phyloP scores from a whole-genome alignment of 495 filamentous ascomycete species.

The Penicillium simplicissimum region DNA sequence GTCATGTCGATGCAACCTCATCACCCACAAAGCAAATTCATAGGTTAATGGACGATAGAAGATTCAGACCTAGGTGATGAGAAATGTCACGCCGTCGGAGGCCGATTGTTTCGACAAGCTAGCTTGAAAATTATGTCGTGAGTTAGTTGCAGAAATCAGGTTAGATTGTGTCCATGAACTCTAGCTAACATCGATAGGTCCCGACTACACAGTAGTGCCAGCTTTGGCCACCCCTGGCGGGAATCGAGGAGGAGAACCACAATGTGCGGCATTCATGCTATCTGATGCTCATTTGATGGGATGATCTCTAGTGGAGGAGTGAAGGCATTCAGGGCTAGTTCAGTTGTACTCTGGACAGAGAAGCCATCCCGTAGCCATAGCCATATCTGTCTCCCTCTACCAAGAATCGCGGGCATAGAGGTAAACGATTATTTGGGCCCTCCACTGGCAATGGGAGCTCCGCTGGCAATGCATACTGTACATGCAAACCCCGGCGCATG shows the following conservation, averaged over 20 bases:
- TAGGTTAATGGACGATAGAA: background rate
- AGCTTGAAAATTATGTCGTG: background rate
- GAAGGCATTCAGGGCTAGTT: background rate
- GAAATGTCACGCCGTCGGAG: constrained; percentile 21
- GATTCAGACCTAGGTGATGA: background rate
- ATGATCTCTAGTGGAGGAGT: background rate
- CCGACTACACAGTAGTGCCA: constrained; percentile 1
- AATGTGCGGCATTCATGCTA: background rate
- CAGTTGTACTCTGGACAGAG: background rate
- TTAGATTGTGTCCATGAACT: background rate
- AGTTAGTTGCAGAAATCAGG: constrained; percentile 8
- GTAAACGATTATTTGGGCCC: background rate
- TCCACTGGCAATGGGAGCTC: background rate
- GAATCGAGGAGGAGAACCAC: background rate
- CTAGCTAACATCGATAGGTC: constrained; percentile 6
- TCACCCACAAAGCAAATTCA: background rate
- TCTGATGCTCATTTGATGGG: constrained; percentile 1
- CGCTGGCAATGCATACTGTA: background rate
- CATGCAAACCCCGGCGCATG: background rate
- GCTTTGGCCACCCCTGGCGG: background rate
- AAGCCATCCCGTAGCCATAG: background rate
- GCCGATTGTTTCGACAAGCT: constrained; percentile 10
- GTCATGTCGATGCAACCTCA: constrained; percentile 18
- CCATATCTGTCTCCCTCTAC: background rate
- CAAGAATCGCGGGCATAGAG: background rate